phyloP scores from a whole-genome alignment of 2,329 filamentous ascomycete genomes.

The Trichoderma simmonsii region DNA sequence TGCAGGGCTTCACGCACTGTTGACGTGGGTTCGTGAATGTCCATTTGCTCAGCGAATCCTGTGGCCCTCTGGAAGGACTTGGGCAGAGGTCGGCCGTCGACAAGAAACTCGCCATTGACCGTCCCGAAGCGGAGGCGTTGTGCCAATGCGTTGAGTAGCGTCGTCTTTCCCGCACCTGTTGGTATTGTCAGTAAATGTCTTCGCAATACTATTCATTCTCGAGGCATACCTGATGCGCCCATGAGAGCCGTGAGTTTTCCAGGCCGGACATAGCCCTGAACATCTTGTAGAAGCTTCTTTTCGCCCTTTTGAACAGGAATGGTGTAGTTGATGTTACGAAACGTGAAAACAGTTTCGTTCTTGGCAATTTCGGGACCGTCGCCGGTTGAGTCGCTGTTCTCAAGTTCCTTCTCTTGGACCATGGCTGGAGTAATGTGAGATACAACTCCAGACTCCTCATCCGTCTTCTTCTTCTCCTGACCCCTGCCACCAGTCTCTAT shows the following conservation, averaged over 20 bases:
- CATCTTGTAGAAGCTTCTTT: conserved; percentile 69
- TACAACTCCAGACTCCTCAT: conserved; percentile 45
- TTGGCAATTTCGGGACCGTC: conserved; percentile 50
- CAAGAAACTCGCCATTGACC: conserved; percentile 73
- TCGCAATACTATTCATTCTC: not conserved
- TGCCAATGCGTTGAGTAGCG: conserved; percentile 69
- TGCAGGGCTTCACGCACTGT: conserved; percentile 65
- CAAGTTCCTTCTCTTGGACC: conserved; percentile 28
- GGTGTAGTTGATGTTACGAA: conserved; percentile 49
- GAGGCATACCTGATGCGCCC: conserved; percentile 49
- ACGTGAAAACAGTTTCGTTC: conserved; percentile 59
- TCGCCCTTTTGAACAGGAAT: conserved; percentile 57
- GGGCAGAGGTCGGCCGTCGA: conserved; percentile 69
- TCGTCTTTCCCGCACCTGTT: conserved; percentile 65
- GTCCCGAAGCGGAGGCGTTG: conserved; percentile 74
- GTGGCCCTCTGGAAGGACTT: conserved; percentile 77
- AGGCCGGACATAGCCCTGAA: conserved; percentile 81
- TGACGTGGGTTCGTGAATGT: conserved; percentile 63
- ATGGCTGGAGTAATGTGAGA: conserved; percentile 62
- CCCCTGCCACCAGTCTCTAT: conserved; percentile 49
- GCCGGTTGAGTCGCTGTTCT: conserved; percentile 31
- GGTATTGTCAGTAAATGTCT: not conserved
- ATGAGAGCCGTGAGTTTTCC: conserved; percentile 78
- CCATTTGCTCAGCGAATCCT: conserved; percentile 64
- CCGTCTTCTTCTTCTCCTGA: conserved; percentile 38